Percentiles rank a stretch among this genome's conserved stretches.
Evolutionary conservation across 2,329 filamentous ascomycete genomes (phyloP).

Genomic region (Arthrobotrys entomopaga): DNA sequence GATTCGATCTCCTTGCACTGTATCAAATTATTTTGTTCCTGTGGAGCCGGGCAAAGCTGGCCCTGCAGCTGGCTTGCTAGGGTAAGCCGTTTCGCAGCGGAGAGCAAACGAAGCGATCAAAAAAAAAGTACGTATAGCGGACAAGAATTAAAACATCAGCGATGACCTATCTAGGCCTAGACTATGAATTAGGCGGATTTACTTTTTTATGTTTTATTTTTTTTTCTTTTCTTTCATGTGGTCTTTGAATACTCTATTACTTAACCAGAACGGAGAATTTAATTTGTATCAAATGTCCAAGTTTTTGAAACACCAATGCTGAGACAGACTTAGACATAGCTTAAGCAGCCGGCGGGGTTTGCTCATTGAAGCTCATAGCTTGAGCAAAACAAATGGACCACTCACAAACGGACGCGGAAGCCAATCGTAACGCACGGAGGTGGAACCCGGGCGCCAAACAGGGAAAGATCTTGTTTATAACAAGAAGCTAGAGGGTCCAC

Average conservation of each 20-base stretch:
- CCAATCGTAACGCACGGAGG: slow-evolving; percentile 25
- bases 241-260: too few species aligned
- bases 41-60: slow-evolving; percentile 38
- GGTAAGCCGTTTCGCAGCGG: too few species aligned
- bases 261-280: too few species aligned
- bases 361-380: slow-evolving; percentile 9
- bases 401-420: slow-evolving; percentile 19
- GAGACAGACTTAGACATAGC: not conserved
- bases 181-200: too few species aligned
- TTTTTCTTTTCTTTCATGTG: too few species aligned
- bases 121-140: too few species aligned
- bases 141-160: too few species aligned
- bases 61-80: slow-evolving; percentile 31
- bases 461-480: slow-evolving; percentile 16
- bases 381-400: slow-evolving; percentile 6
- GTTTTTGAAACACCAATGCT: slow-evolving; percentile 6
- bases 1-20: too few species aligned
- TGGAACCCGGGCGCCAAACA: slow-evolving; percentile 49
- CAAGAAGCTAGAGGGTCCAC: too few species aligned
- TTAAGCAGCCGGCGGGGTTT: slow-evolving; percentile 31
- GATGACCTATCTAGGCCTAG: too few species aligned
- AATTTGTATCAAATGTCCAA: not conserved
- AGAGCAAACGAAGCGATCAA: not conserved
- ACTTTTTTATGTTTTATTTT: too few species aligned
- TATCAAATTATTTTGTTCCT: not conserved